A percentile compares a stretch with the other conserved stretches of the same genome.
phyloP scores from a whole-genome alignment of 176 grass and related monocot species.

The Hyparrhenia diplandra region DNA sequence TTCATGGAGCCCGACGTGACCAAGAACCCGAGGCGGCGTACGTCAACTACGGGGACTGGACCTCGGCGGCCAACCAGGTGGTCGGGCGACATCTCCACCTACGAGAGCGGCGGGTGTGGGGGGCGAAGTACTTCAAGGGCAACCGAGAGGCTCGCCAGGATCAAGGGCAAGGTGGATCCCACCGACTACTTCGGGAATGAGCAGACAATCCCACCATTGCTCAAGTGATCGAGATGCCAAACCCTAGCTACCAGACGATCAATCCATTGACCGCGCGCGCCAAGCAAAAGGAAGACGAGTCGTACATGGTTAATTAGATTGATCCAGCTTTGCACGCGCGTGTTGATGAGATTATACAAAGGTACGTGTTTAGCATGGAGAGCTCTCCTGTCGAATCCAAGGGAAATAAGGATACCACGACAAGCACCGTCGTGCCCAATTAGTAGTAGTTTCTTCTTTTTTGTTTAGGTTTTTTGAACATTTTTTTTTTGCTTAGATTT shows the following conservation, averaged over 20 bases:
- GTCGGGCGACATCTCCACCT: slow-evolving; percentile 33
- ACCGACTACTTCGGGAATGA: slow-evolving; percentile 55
- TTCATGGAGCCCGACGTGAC: slow-evolving; percentile 14
- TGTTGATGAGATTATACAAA: not conserved
- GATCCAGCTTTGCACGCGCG: not conserved
- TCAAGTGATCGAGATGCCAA: not conserved
- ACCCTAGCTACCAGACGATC: no score
- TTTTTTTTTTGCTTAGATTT: not conserved
- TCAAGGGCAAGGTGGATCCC: slow-evolving; percentile 40
- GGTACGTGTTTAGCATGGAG: not conserved
- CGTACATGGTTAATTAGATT: not conserved
- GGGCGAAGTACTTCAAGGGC: slow-evolving; percentile 28
- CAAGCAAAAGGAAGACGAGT: not conserved
- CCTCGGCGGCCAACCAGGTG: slow-evolving; percentile 5
- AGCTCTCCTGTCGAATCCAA: not conserved
- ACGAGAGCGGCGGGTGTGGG: slow-evolving; percentile 37
- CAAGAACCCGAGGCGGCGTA: slow-evolving; percentile 33
- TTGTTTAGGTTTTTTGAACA: no score
- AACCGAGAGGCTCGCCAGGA: slow-evolving; percentile 32
- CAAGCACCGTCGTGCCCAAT: not conserved
- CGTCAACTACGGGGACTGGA: slow-evolving; percentile 34
- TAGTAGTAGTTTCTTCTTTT: not conserved
- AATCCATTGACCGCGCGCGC: not conserved
- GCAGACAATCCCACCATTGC: slow-evolving; percentile 46
- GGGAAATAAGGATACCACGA: not conserved